Percentiles rank a stretch among this genome's conserved stretches.
These are phyloP conservation scores for Trichoderma lentiforme DNA, from an alignment of 2,329 filamentous ascomycete species.

Conservation along the genomic window DNA sequence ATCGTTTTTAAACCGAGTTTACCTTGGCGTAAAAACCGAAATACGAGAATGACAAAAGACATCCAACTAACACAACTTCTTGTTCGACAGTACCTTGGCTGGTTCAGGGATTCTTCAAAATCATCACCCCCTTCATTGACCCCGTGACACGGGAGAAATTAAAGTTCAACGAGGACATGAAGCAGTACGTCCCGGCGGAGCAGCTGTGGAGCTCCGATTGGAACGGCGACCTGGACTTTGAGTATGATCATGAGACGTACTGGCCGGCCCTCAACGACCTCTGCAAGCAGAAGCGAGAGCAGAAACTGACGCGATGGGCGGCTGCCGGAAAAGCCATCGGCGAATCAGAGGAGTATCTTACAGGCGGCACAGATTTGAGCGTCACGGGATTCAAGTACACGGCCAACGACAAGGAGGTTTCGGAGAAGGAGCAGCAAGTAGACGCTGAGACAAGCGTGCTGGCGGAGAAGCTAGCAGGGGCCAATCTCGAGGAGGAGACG, in stretches of 20 bases:
- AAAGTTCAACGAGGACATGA: constrained; percentile 94
- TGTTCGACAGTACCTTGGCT: constrained; percentile 72
- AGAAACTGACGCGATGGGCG: constrained; percentile 69
- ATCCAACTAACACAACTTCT: not conserved
- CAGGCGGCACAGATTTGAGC: constrained; percentile 51
- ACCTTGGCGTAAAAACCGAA: not conserved
- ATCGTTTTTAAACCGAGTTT: not conserved
- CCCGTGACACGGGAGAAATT: constrained; percentile 90
- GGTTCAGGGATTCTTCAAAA: constrained; percentile 90
- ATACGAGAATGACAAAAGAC: not conserved
- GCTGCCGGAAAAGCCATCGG: constrained; percentile 77
- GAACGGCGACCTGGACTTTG: constrained; percentile 78
- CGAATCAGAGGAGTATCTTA: constrained; percentile 84
- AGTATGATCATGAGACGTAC: constrained; percentile 84
- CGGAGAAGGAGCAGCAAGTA: constrained; percentile 21
- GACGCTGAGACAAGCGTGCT: constrained; percentile 13
- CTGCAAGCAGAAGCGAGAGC: constrained; percentile 61
- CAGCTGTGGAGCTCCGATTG: constrained; percentile 77
- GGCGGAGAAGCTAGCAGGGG: constrained; percentile 21
- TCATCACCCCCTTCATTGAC: constrained; percentile 95
- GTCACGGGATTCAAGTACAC: constrained; percentile 33
- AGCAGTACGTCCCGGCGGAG: constrained; percentile 71
- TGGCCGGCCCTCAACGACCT: constrained; percentile 82
- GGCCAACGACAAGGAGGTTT: constrained; percentile 19
- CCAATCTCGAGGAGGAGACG: constrained; percentile 10